Conservation (phyloP, 352 stramenopile genomes). For the Albugo laibachii region DNA sequence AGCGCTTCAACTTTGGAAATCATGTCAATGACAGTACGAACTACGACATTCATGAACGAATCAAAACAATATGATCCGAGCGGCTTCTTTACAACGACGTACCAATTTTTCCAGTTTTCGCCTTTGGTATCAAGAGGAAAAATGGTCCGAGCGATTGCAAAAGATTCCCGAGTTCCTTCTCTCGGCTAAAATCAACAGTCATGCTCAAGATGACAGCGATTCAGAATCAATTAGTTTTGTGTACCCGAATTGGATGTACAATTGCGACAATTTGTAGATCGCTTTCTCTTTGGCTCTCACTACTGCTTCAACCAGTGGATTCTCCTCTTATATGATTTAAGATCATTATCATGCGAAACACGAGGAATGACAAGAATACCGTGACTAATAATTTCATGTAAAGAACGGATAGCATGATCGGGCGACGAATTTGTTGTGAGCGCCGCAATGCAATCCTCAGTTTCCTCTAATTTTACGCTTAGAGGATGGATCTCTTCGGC, state of each 20-base stretch:
- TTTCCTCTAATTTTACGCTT: constrained; percentile 54
- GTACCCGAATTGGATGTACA: constrained; percentile 80
- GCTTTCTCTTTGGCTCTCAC: constrained; percentile 89
- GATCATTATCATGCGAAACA: constrained; percentile 1
- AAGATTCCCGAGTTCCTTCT: constrained; percentile 73
- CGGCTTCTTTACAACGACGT: constrained; percentile 6
- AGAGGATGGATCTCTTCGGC: constrained; percentile 41
- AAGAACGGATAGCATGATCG: constrained; percentile 25
- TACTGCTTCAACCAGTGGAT: constrained; percentile 45
- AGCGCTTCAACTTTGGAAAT: constrained; percentile 82
- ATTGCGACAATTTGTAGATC: constrained; percentile 88
- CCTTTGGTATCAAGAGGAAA: constrained; percentile 90
- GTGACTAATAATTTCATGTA: constrained; percentile 60
- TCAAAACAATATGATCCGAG: background rate
- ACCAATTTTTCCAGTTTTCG: constrained; percentile 97
- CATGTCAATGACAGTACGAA: constrained; percentile 96
- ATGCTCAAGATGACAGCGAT: constrained; percentile 7
- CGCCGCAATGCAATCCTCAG: constrained; percentile 24
- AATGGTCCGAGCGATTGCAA: constrained; percentile 82
- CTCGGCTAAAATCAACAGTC: constrained; percentile 25
- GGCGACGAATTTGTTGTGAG: constrained; percentile 18
- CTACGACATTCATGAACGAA: constrained; percentile 13
- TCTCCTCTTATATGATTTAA: constrained; percentile 7
- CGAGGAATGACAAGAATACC: constrained; percentile 10
- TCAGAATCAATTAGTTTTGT: background rate